Percentiles rank a stretch among this genome's conserved stretches.
phyloP scores from a whole-genome alignment of 352 stramenopile species.

The Thraustochytrium sp. region DNA sequence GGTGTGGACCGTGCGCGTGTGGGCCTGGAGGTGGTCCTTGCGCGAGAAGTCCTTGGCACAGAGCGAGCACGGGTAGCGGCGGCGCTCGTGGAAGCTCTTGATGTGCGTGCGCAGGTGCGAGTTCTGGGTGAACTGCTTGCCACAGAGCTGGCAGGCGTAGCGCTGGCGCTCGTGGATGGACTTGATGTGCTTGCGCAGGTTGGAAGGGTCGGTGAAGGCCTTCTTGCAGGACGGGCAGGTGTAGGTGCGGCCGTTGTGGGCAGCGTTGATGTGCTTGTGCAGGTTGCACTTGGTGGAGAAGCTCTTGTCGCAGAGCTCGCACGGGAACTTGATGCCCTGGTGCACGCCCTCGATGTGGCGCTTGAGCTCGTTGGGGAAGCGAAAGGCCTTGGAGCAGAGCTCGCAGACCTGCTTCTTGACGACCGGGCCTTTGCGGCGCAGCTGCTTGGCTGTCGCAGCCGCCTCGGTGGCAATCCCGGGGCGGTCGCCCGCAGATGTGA shows the following conservation, averaged over 20 bases:
- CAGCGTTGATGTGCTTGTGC: constrained; percentile 35
- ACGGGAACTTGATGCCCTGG: constrained; percentile 28
- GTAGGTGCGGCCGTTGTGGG: not conserved
- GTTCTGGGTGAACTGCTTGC: constrained; percentile 34
- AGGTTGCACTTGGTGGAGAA: constrained; percentile 40
- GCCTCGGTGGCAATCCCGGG: not conserved
- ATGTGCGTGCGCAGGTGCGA: constrained; percentile 22
- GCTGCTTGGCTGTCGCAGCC: not conserved
- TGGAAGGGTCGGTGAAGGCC: constrained; percentile 22
- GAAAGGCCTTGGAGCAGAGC: constrained; percentile 11
- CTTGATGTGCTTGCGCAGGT: constrained; percentile 38
- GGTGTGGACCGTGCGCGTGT: not conserved
- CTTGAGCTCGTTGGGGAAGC: constrained; percentile 33
- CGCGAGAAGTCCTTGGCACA: constrained; percentile 29
- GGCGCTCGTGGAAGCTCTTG: constrained; percentile 35
- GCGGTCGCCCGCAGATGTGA: not conserved
- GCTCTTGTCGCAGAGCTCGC: constrained; percentile 16
- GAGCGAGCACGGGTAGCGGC: not conserved
- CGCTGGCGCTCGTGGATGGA: constrained; percentile 29
- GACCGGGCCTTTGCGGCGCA: not conserved
- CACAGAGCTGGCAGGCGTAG: constrained; percentile 22
- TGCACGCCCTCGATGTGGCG: constrained; percentile 38
- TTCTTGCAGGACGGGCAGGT: constrained; percentile 11
- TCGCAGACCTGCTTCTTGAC: constrained; percentile 29
- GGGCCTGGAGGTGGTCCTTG: constrained; percentile 24